Evolutionary conservation across 1,139 yeast genomes (phyloP).

Genomic region (Hemisphaericaspora xylofermentans): DNA sequence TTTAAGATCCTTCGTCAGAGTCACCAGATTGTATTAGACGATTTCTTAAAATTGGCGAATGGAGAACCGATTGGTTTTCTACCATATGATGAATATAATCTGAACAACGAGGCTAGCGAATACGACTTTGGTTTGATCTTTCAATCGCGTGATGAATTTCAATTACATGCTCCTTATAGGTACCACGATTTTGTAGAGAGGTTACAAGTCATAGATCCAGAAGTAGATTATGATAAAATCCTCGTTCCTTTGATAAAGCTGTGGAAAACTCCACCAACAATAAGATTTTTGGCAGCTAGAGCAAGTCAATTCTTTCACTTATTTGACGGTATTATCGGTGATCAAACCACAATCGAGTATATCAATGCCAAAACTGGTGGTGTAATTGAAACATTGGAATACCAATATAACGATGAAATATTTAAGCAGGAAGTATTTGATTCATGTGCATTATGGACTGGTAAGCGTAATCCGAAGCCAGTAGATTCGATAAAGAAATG

Average conservation of each 20-base stretch:
- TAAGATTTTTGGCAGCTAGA: constrained; percentile 56
- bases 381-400: constrained; percentile 38
- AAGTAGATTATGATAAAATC: constrained; percentile 15
- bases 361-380: constrained; percentile 34
- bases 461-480: constrained; percentile 44
- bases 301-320: constrained; percentile 47
- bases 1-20: constrained; percentile 36
- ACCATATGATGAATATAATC: constrained; percentile 31
- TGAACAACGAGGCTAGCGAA: neutral
- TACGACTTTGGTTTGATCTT: constrained; percentile 10
- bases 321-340: constrained; percentile 33
- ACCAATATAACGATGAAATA: constrained; percentile 30
- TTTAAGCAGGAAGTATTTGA: constrained; percentile 26
- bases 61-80: constrained; percentile 47
- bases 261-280: constrained; percentile 58
- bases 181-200: constrained; percentile 7
- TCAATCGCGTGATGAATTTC: constrained; percentile 8
- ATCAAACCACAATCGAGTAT: constrained; percentile 51
- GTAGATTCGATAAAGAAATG: constrained; percentile 43
- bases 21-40: constrained; percentile 34
- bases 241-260: constrained; percentile 21
- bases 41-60: constrained; percentile 43
- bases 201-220: constrained; percentile 15
- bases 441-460: constrained; percentile 55
- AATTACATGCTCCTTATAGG: constrained; percentile 5